A percentile compares a stretch with the other conserved stretches of the same genome.
Evolutionary conservation across 345 rosid genomes (phyloP).

Genomic region (Camelina hispida): DNA sequence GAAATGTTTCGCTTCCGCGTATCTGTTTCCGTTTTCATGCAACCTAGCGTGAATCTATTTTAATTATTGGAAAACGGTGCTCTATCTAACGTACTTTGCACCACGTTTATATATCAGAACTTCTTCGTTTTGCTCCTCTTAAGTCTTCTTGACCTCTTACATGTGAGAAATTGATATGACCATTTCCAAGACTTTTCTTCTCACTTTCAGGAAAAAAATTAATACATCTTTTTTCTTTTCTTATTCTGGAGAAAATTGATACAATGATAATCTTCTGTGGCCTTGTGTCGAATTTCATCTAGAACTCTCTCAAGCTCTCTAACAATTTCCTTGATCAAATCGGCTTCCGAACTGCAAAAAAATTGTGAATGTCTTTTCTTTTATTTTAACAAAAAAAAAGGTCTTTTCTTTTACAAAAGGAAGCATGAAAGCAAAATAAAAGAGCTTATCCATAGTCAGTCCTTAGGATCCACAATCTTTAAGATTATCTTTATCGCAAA

Average conservation of each 20-base stretch:
- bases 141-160: neutral
- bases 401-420: neutral
- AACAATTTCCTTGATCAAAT: conserved; percentile 19
- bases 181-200: neutral
- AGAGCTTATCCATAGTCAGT: neutral
- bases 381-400: neutral
- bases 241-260: neutral
- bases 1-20: too few species aligned
- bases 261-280: neutral
- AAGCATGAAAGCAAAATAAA: neutral
- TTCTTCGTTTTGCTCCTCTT: neutral
- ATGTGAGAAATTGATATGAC: neutral
- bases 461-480: neutral
- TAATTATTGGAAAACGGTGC: too few species aligned
- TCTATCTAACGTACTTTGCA: too few species aligned
- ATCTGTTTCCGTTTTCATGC: too few species aligned
- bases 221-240: neutral
- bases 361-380: neutral
- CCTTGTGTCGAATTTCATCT: neutral
- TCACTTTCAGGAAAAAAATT: neutral
- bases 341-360: conserved; percentile 6
- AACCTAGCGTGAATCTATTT: neutral
- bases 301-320: neutral
- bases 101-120: neutral
- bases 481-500: neutral